Evolutionary conservation across 305 asterid species (phyloP).

Genomic region (Ilex paraguariensis): DNA sequence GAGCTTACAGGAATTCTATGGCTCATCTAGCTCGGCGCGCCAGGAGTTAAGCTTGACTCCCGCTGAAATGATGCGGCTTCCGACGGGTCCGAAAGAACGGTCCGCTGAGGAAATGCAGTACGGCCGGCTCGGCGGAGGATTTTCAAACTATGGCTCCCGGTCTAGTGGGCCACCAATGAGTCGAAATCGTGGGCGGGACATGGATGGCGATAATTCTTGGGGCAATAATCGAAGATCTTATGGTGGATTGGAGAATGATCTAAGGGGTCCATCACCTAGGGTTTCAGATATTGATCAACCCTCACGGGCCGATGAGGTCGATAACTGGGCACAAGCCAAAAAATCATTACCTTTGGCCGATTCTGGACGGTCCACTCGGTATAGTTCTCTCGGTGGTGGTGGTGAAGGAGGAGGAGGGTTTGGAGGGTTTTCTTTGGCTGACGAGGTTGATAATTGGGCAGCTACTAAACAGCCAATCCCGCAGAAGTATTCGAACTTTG

Average conservation of each 20-base stretch:
- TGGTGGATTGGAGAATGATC: slow-evolving; percentile 41
- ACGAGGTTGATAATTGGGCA: slow-evolving; percentile 85
- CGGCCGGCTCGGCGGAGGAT: slow-evolving; percentile 72
- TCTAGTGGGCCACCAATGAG: slow-evolving; percentile 24
- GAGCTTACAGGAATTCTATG: slow-evolving; percentile 62
- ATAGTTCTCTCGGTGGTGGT: slow-evolving; percentile 60
- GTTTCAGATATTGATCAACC: slow-evolving; percentile 58
- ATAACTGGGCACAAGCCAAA: slow-evolving; percentile 82
- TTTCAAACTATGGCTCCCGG: slow-evolving; percentile 50
- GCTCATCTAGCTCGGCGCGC: neutral
- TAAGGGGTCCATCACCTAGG: slow-evolving; percentile 46
- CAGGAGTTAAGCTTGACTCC: slow-evolving; percentile 22
- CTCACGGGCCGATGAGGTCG: slow-evolving; percentile 86
- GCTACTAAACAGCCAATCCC: slow-evolving; percentile 47
- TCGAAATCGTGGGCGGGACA: slow-evolving; percentile 25
- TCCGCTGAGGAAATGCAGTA: slow-evolving; percentile 62
- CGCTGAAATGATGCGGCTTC: slow-evolving; percentile 67
- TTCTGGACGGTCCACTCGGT: slow-evolving; percentile 32
- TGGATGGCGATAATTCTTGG: slow-evolving; percentile 18
- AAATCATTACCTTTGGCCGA: slow-evolving; percentile 36
- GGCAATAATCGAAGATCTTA: slow-evolving; percentile 47
- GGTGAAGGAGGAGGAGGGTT: too few species aligned
- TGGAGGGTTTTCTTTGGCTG: slow-evolving; percentile 71
- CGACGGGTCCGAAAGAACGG: slow-evolving; percentile 84
- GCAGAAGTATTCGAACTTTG: slow-evolving; percentile 38